These are phyloP conservation scores for Yamadazyma jaroonii DNA, from an alignment of 1,139 yeast species.

Conservation along the genomic window DNA sequence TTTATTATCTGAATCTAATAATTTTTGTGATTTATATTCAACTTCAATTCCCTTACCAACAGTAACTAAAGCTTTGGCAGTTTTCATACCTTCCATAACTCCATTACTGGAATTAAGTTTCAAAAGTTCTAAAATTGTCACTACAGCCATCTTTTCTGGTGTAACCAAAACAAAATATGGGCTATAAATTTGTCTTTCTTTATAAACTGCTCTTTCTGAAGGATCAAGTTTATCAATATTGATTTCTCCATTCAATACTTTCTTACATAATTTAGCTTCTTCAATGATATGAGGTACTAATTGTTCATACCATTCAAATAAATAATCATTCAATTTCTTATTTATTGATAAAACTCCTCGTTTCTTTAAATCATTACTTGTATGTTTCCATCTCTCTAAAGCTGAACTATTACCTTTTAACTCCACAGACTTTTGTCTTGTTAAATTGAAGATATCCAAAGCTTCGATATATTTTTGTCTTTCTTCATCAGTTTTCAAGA, in stretches of 20 bases:
- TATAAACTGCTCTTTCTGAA: conserved; percentile 34
- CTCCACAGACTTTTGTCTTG: conserved; percentile 76
- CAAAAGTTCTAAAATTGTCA: conserved; percentile 78
- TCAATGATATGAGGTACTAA: conserved; percentile 67
- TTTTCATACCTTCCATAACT: conserved; percentile 78
- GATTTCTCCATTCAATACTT: conserved; percentile 25
- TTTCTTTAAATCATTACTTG: conserved; percentile 65
- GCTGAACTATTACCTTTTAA: conserved; percentile 83
- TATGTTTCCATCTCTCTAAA: conserved; percentile 82
- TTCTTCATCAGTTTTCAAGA: conserved; percentile 50
- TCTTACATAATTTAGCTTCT: conserved; percentile 54
- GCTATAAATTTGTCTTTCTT: conserved; percentile 65
- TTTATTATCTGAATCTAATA: conserved; percentile 57
- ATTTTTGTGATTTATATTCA: conserved; percentile 71
- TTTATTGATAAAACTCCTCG: conserved; percentile 60
- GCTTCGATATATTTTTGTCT: conserved; percentile 57
- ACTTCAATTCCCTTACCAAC: conserved; percentile 85
- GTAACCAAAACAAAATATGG: conserved; percentile 72
- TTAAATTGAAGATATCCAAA: conserved; percentile 65
- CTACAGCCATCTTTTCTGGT: conserved; percentile 79
- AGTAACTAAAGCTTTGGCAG: conserved; percentile 75
- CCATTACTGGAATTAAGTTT: conserved; percentile 77
- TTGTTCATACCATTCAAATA: conserved; percentile 76
- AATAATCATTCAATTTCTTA: conserved; percentile 63
- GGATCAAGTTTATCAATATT: conserved; percentile 17